A percentile compares a stretch with the other conserved stretches of the same genome.
phyloP scores from a whole-genome alignment of 192 early-diverging fungal genomes.

The Coemansia sp. region DNA sequence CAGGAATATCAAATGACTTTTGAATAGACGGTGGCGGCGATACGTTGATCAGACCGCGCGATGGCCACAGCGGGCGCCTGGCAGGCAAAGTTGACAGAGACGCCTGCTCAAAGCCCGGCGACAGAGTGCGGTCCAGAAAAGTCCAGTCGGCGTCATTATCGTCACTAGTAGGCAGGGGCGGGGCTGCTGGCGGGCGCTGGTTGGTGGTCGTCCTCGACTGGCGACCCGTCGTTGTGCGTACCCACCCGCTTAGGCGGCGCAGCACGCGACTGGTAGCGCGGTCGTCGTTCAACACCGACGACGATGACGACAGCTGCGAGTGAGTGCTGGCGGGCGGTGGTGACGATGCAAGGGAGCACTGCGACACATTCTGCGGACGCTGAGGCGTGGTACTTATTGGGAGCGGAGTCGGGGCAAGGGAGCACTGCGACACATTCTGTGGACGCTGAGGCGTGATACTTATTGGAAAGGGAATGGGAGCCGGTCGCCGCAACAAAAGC shows the following conservation, averaged over 20 bases:
- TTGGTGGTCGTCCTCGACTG: too few relatives aligned
- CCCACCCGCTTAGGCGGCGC: conserved; percentile 42
- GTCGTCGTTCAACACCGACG: conserved; percentile 5
- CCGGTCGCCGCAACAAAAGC: conserved; percentile 35
- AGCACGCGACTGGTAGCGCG: conserved; percentile 5
- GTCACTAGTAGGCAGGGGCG: background rate
- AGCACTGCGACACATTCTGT: too few relatives aligned
- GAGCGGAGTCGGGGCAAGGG: conserved; percentile 41
- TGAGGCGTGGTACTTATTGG: conserved; percentile 9
- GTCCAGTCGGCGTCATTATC: conserved; percentile 33
- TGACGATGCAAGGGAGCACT: too few relatives aligned
- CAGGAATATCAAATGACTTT: background rate
- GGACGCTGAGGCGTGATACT: background rate
- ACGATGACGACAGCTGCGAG: conserved; percentile 6
- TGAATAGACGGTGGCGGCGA: background rate
- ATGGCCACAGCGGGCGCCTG: conserved; percentile 3
- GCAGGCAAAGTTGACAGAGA: background rate
- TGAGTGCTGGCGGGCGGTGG: background rate
- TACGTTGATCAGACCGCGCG: conserved; percentile 1
- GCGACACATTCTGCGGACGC: too few relatives aligned
- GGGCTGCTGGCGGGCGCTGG: background rate
- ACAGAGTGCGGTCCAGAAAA: conserved; percentile 34
- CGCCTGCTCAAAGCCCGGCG: conserved; percentile 11
- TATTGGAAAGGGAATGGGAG: conserved; percentile 39
- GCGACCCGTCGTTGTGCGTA: conserved; percentile 17